A percentile compares a stretch with the other conserved stretches of the same genome.
Evolutionary conservation across 2,329 filamentous ascomycete genomes (phyloP).

Genomic region (Sarocladium kiliense): DNA sequence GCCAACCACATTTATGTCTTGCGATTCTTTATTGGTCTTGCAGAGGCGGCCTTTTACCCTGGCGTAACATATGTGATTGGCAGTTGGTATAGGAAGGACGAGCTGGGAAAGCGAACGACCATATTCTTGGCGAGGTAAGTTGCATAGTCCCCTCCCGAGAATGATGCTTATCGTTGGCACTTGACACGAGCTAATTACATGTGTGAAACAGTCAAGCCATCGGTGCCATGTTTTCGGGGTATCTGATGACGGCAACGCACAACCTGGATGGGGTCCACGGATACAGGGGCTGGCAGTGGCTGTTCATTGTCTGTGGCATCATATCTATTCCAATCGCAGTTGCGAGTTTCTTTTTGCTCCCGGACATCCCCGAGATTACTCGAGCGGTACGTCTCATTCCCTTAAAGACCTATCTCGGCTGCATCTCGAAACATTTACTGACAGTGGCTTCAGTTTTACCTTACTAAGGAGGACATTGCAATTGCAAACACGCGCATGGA

Average conservation of each 20-base stretch:
- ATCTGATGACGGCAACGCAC: constrained; percentile 36
- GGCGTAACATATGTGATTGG: constrained; percentile 35
- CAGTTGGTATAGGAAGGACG: constrained; percentile 38
- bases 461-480: constrained; percentile 20
- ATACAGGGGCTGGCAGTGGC: constrained; percentile 41
- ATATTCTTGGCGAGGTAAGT: constrained; percentile 26
- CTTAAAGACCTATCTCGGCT: background rate
- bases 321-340: constrained; percentile 22
- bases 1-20: constrained; percentile 31
- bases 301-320: constrained; percentile 30
- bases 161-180: no score
- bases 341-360: constrained; percentile 26
- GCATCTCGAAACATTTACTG: background rate
- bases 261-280: constrained; percentile 25
- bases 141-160: no score
- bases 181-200: no score
- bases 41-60: constrained; percentile 33
- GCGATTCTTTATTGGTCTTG: constrained; percentile 38
- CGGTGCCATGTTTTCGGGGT: constrained; percentile 24
- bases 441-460: constrained; percentile 18
- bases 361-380: constrained; percentile 22
- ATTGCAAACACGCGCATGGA: constrained; percentile 25
- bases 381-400: constrained; percentile 7
- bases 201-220: constrained; percentile 12
- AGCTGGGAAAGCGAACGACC: constrained; percentile 34